Conservation (phyloP, 306 rosid species). For the Cucumis cinereus region DNA sequence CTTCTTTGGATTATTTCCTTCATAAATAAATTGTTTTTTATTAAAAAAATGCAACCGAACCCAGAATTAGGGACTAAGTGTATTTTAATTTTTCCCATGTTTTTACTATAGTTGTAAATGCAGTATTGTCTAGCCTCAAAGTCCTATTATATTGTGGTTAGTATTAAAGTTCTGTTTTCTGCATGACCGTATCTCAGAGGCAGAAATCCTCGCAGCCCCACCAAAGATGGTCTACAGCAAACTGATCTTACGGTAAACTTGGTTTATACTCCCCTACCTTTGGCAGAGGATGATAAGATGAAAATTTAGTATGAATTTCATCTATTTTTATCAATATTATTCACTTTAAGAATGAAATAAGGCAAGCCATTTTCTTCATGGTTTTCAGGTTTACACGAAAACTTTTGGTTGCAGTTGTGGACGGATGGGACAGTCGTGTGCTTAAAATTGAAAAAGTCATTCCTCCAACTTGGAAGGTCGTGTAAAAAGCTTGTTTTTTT, state of each 20-base stretch:
- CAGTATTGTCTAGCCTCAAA: background rate
- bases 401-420: constrained; percentile 71
- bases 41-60: too few relatives aligned
- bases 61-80: too few relatives aligned
- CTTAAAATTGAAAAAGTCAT: too few relatives aligned
- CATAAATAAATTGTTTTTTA: too few relatives aligned
- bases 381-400: constrained; percentile 64
- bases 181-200: constrained; percentile 35
- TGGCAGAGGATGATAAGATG: background rate
- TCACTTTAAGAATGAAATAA: background rate
- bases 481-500: too few relatives aligned
- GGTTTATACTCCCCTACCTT: constrained; percentile 1
- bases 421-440: background rate
- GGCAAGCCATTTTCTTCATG: constrained; percentile 1
- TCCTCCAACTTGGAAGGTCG: too few relatives aligned
- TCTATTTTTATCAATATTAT: constrained; percentile 2
- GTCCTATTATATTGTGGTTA: background rate
- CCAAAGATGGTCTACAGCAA: constrained; percentile 86
- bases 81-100: too few relatives aligned
- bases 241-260: constrained; percentile 60
- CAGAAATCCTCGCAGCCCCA: constrained; percentile 84
- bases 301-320: background rate
- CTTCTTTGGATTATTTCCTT: too few relatives aligned
- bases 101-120: background rate
- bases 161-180: background rate